phyloP scores from a whole-genome alignment of 768 basidiomycete species.

The Serendipita sp. region DNA sequence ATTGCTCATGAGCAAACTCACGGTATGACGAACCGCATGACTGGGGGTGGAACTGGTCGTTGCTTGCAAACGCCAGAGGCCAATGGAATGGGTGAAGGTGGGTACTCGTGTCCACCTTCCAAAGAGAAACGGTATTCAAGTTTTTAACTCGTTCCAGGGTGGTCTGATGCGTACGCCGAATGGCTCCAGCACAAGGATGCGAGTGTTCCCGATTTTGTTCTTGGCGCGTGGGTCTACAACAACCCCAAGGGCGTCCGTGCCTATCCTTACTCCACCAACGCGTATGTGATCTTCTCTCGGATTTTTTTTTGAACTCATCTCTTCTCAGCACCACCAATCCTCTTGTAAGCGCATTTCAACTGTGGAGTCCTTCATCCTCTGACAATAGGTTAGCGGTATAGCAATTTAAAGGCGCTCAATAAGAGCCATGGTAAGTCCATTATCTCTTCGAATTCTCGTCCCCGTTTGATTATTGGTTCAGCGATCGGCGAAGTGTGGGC shows the following conservation, averaged over 20 bases:
- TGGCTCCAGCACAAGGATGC: slow-evolving; percentile 26
- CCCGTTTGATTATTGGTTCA: too few species aligned
- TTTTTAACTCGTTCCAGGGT: slow-evolving; percentile 18
- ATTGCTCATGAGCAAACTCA: slow-evolving; percentile 36
- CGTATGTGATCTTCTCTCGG: slow-evolving; percentile 18
- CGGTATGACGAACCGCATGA: slow-evolving; percentile 30
- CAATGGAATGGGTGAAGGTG: slow-evolving; percentile 46
- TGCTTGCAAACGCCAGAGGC: slow-evolving; percentile 49
- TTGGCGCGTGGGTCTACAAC: slow-evolving; percentile 40
- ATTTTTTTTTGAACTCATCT: slow-evolving; percentile 10
- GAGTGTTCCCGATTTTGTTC: slow-evolving; percentile 20
- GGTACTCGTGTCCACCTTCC: neutral
- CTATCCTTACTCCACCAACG: slow-evolving; percentile 41
- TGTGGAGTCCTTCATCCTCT: neutral
- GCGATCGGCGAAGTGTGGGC: slow-evolving; percentile 42
- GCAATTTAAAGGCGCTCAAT: slow-evolving; percentile 20
- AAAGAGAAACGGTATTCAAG: neutral
- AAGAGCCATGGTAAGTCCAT: slow-evolving; percentile 26
- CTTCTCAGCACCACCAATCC: neutral
- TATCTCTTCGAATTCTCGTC: too few species aligned
- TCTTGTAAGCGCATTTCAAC: neutral
- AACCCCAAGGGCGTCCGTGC: slow-evolving; percentile 33
- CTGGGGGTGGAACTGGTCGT: slow-evolving; percentile 36
- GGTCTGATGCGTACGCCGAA: slow-evolving; percentile 7
- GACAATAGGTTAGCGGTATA: slow-evolving; percentile 19